phyloP scores from a whole-genome alignment of 116 monocot species.

The Phalaenopsis hybrid region DNA sequence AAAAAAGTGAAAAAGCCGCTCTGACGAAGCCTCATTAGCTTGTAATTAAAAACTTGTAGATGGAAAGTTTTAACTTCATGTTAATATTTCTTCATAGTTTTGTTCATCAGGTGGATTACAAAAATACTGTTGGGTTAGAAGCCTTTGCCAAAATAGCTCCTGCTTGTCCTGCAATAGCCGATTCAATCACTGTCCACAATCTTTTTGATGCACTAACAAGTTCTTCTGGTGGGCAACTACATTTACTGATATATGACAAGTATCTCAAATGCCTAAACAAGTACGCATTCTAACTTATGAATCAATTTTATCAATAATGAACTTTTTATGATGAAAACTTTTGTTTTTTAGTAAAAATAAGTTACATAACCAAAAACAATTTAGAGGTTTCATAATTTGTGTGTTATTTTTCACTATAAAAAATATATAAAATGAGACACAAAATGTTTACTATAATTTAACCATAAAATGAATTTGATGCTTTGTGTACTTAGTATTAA shows the following conservation, averaged over 20 bases:
- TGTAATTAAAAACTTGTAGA: not conserved
- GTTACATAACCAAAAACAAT: not conserved
- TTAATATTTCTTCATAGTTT: conserved; percentile 8
- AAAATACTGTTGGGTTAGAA: conserved; percentile 62
- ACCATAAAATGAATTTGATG: not conserved
- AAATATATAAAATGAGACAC: too few species aligned
- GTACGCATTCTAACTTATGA: conserved; percentile 37
- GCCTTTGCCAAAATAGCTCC: conserved; percentile 75
- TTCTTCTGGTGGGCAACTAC: conserved; percentile 60
- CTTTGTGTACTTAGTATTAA: not conserved
- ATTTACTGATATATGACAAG: conserved; percentile 92
- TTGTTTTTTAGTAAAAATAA: not conserved
- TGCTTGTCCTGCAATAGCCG: conserved; percentile 76
- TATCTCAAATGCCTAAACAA: conserved; percentile 76
- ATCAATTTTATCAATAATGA: not conserved
- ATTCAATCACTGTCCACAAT: conserved; percentile 83
- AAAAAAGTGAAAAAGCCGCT: too few species aligned
- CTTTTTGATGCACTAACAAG: conserved; percentile 85
- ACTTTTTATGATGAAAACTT: not conserved
- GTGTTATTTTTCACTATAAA: too few species aligned
- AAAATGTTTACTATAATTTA: too few species aligned
- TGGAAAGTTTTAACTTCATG: not conserved
- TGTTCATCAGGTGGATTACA: conserved; percentile 62
- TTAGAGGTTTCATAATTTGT: not conserved
- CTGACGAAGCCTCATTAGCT: not conserved